Percentiles rank a stretch among this genome's conserved stretches.
Evolutionary conservation across 176 grass and related monocot species (phyloP).

Genomic region (Hordeum vulgare): DNA sequence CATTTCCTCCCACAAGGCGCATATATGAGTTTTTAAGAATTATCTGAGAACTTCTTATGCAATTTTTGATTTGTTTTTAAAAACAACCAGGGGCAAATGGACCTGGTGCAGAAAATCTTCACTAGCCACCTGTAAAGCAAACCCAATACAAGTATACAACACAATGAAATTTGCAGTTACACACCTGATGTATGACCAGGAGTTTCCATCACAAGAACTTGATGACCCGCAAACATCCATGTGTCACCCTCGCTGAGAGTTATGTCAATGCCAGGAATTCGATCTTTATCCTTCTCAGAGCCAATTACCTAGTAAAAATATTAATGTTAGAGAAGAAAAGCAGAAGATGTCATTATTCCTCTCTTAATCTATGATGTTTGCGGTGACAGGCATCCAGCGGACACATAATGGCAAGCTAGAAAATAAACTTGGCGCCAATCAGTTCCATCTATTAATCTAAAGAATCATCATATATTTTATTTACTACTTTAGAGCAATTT

Average conservation of each 20-base stretch:
- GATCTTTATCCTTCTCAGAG: conserved; percentile 81
- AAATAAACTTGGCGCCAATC: background rate
- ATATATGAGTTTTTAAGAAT: background rate
- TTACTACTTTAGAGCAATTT: background rate
- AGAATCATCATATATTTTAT: background rate
- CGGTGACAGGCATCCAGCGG: background rate
- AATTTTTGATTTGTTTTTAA: background rate
- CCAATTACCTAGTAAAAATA: conserved; percentile 71
- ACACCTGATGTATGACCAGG: conserved; percentile 86
- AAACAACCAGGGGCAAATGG: background rate
- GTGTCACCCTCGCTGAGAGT: conserved; percentile 74
- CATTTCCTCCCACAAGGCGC: background rate
- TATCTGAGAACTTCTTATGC: background rate
- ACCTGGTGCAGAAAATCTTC: background rate
- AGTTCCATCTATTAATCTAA: background rate
- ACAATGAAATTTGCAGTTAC: conserved; percentile 8
- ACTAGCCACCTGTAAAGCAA: background rate
- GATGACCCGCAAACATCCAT: conserved; percentile 98
- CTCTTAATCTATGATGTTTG: background rate
- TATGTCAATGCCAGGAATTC: conserved; percentile 98
- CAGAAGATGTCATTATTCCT: background rate
- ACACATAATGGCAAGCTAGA: conserved; percentile 4
- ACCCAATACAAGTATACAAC: background rate
- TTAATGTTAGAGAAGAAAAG: conserved; percentile 17
- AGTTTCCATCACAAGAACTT: conserved; percentile 94